Evolutionary conservation across 1,139 yeast species (phyloP), one percentile per base, ranked within the genome.

Genomic region (Yamadazyma conglobata): DNA sequence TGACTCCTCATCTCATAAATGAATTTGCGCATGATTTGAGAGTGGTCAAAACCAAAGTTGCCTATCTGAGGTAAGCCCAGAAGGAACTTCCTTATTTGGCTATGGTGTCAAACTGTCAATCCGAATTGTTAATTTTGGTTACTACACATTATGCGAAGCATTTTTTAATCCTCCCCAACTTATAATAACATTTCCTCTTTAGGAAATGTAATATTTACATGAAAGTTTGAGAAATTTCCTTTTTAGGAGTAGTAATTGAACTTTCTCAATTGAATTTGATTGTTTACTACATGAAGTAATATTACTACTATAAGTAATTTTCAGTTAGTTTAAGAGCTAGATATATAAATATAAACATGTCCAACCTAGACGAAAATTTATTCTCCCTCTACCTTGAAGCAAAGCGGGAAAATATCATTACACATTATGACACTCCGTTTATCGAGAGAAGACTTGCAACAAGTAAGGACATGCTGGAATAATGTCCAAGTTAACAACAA

Each of bases 391-490:
- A 6, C 10, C n/a, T n/a, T n/a, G n/a, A n/a, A n/a, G n/a, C n/a
- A n/a, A n/a, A n/a, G n/a, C n/a, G n/a, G n/a, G n/a, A n/a, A n/a
- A n/a, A n/a, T n/a, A n/a, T n/a, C 19, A 23, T 6, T 17, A 6
- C 8, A 6, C 20, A 17, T 24, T 19, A 43, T 44, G 48, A 33
- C 44, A 9, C 38, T 44, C 24, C 25, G 34, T 24, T 43, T 44
- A 40, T 22, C 39, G 3, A 24, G 16, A 12, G 37, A 32, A 4
- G 45, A 44, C 20, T 35, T 44, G 27, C 38, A 34, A 22, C 38
- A 38, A 31, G 45, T 60, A 29, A 54, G 55, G 44, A 44, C 47
- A 24, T 58, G 65, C 17, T 64, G 70, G 70, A 46, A 50, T 11
- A 50, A 46, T 25, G 49, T 59, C 10, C 55, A 55, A 39, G 42